Evolutionary conservation across 2,329 filamentous ascomycete species (phyloP).

Genomic region (Lachnellula suecica): DNA sequence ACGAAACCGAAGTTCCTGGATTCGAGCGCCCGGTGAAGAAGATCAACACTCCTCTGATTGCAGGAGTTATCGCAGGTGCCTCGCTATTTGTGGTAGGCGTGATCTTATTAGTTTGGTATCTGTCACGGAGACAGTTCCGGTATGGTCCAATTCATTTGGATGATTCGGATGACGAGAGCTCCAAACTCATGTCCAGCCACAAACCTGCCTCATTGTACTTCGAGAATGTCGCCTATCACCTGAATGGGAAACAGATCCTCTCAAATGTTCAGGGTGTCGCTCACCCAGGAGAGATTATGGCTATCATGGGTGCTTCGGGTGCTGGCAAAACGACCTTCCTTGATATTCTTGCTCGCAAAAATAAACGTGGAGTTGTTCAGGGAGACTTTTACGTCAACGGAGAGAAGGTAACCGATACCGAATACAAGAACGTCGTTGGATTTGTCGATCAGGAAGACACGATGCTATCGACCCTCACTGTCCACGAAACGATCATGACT

Average conservation of each 20-base stretch:
- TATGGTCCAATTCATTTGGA: conserved; percentile 79
- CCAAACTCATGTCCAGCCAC: conserved; percentile 86
- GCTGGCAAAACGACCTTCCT: conserved; percentile 97
- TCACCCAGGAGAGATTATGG: conserved; percentile 92
- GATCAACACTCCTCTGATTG: conserved; percentile 96
- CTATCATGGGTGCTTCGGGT: conserved; percentile 97
- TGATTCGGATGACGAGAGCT: conserved; percentile 83
- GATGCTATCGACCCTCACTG: conserved; percentile 91
- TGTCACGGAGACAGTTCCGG: conserved; percentile 70
- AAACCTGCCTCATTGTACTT: conserved; percentile 89
- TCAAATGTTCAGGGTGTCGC: conserved; percentile 78
- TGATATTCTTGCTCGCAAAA: conserved; percentile 94
- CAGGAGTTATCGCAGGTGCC: conserved; percentile 83
- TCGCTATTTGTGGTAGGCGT: conserved; percentile 87
- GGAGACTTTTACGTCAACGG: conserved; percentile 94
- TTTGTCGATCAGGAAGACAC: conserved; percentile 99
- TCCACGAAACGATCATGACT: conserved; percentile 95
- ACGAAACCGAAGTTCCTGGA: conserved; percentile 88
- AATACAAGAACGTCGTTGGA: conserved; percentile 89
- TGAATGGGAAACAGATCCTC: conserved; percentile 88
- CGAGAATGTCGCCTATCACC: conserved; percentile 78
- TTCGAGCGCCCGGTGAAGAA: conserved; percentile 86
- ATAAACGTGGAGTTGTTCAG: conserved; percentile 77
- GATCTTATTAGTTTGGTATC: conserved; percentile 82
- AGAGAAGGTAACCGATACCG: conserved; percentile 78